Conservation (phyloP, 75 land plant species). For the Ceratopteris richardii region DNA sequence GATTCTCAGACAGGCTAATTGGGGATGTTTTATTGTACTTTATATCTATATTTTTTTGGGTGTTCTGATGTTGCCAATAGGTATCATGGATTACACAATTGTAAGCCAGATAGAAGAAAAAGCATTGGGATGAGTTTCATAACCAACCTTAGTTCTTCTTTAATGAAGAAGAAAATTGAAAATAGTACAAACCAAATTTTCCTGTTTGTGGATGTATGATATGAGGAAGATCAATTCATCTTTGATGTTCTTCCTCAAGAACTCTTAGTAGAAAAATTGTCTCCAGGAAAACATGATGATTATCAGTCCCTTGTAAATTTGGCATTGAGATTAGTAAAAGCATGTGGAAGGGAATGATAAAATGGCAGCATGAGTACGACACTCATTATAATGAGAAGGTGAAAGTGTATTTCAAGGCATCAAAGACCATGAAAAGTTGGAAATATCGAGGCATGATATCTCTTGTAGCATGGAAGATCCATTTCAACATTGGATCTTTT, state of each 20-base stretch:
- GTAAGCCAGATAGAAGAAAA: not conserved
- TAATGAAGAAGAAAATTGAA: not conserved
- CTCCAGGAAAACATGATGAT: slow-evolving; percentile 37
- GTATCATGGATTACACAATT: slow-evolving; percentile 30
- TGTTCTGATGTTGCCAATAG: slow-evolving; percentile 29
- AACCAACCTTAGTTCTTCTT: not conserved
- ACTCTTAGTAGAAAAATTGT: slow-evolving; percentile 26
- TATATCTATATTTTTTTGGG: slow-evolving; percentile 37
- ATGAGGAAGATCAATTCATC: slow-evolving; percentile 30
- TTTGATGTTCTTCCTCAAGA: slow-evolving; percentile 28
- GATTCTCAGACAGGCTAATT: slow-evolving; percentile 22
- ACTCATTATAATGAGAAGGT: slow-evolving; percentile 34
- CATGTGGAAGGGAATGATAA: slow-evolving; percentile 30
- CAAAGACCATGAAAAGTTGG: too few relatives aligned
- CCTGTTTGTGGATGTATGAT: slow-evolving; percentile 24
- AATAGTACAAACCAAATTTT: not conserved
- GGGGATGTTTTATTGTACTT: slow-evolving; percentile 42
- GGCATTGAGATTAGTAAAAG: slow-evolving; percentile 29
- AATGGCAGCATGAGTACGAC: slow-evolving; percentile 35
- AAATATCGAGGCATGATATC: too few relatives aligned
- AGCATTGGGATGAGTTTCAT: not conserved
- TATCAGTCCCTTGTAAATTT: slow-evolving; percentile 49
- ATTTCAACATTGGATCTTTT: too few relatives aligned
- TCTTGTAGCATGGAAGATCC: too few relatives aligned
- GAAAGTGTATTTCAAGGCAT: too few relatives aligned